A percentile compares a stretch with the other conserved stretches of the same genome.
Conservation (phyloP, 345 rosid species). For the Murraya paniculata region DNA sequence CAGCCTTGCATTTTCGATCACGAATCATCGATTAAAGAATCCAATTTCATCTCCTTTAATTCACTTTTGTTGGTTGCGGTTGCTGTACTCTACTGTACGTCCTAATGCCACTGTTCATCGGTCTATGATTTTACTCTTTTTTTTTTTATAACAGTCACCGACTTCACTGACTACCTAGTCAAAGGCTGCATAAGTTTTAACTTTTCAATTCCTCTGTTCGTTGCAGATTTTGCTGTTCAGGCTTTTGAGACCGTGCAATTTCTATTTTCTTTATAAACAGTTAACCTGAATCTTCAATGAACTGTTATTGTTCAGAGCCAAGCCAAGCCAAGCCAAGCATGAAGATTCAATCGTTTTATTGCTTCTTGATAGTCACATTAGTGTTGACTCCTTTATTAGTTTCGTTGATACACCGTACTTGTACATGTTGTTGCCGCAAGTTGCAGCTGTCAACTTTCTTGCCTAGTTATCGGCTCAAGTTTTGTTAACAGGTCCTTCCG, state of each 20-base stretch:
- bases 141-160: neutral
- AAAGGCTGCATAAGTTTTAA: neutral
- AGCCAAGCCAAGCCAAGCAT: neutral
- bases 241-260: too few relatives aligned
- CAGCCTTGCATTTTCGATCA: too few relatives aligned
- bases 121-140: neutral
- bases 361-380: too few relatives aligned
- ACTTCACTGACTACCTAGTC: neutral
- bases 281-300: neutral
- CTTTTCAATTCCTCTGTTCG: neutral
- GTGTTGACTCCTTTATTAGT: too few relatives aligned
- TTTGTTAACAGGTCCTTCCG: too few relatives aligned
- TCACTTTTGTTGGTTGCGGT: neutral
- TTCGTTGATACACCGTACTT: neutral
- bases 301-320: neutral
- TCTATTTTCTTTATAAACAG: neutral
- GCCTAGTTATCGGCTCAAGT: too few relatives aligned
- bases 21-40: too few relatives aligned
- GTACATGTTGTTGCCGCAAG: too few relatives aligned
- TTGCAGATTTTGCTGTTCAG: neutral
- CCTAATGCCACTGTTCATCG: neutral
- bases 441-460: too few relatives aligned
- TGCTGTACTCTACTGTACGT: too few relatives aligned
- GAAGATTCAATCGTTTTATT: too few relatives aligned
- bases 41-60: neutral